Evolutionary conservation across 768 basidiomycete genomes (phyloP), one percentile per base, ranked within the genome.

Genomic region (Myochromella boudieri): DNA sequence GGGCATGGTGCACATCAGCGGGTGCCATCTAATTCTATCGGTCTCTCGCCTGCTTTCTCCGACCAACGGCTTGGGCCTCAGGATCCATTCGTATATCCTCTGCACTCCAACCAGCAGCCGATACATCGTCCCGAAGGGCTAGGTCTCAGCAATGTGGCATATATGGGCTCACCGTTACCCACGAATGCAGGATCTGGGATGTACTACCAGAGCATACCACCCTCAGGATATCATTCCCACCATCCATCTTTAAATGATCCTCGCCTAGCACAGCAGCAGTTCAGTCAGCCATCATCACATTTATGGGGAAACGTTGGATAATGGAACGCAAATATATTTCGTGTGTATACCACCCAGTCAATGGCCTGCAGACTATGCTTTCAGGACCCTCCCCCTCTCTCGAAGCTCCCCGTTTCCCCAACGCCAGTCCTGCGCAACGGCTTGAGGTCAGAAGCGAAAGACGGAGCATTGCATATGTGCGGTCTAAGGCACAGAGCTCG

Each of bases 251-350:
- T 66, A 21, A 58, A 64, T 38, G 64, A 66, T 33, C 52, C 65
- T 33, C 58, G 64, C 20, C 37, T 63, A 20, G 42, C 48, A 37
- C 61, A 64, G 9, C 55, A 60, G 28, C 63, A 60, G 37, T 39
- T 60, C 15, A 54, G 63, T 7, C 63, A 66, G 5, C 45, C 64
- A 3, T 60, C 67, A 48, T 62, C 68, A 8, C 68, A 68, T 43
- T 37, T 64, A 7, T 70, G 69, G 70, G 58, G 67, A 22, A 66
- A 65, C 45, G 61, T 49, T 43, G 66, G 68, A 22, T 70, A 56
- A 60, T 37, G 24, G 29, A 24, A 12, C 29, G 31, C 7, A 17
- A 4, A 24, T 29, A 14, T 32, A 14, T 47, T 29, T 15, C 11
- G 37, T 29, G 40, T 32, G 38, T 29, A 12, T 25, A 4, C 37